A percentile compares a stretch with the other conserved stretches of the same genome.
Evolutionary conservation across 331 rosid species (phyloP).

Genomic region (Prunus yedoensis): DNA sequence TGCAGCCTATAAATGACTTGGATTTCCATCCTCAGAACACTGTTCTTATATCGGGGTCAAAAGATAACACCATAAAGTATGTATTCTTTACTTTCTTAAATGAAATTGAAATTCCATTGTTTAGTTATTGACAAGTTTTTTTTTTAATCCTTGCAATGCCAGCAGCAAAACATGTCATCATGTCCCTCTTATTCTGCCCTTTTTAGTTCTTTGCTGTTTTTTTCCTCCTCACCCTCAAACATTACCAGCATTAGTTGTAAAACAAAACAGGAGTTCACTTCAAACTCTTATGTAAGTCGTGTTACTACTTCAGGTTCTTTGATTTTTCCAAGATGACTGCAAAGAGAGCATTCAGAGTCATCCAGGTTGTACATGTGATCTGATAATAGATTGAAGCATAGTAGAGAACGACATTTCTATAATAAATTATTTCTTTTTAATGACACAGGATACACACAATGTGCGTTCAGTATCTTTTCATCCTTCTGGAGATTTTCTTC

Average conservation of each 20-base stretch:
- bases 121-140: background rate
- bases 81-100: conserved; percentile 19
- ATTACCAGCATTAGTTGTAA: conserved; percentile 4
- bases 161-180: background rate
- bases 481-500: conserved; percentile 89
- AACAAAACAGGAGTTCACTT: background rate
- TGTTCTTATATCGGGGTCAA: conserved; percentile 80
- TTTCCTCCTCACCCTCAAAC: conserved; percentile 6
- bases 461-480: conserved; percentile 89
- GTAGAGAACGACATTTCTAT: conserved; percentile 5
- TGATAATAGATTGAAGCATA: conserved; percentile 24
- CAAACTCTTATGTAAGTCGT: background rate
- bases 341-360: conserved; percentile 86
- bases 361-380: conserved; percentile 60
- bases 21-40: conserved; percentile 93
- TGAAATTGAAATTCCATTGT: conserved; percentile 2
- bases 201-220: background rate
- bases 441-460: conserved; percentile 81
- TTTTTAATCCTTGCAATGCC: background rate
- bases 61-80: conserved; percentile 88
- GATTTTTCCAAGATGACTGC: conserved; percentile 81
- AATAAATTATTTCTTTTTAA: conserved; percentile 17
- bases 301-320: conserved; percentile 57
- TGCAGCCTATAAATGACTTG: conserved; percentile 93
- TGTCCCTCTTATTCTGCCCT: background rate